Base-by-base conservation (phyloP, 1,284 basidiomycete genomes). In the Hypsizygus ulmarius region DNA sequence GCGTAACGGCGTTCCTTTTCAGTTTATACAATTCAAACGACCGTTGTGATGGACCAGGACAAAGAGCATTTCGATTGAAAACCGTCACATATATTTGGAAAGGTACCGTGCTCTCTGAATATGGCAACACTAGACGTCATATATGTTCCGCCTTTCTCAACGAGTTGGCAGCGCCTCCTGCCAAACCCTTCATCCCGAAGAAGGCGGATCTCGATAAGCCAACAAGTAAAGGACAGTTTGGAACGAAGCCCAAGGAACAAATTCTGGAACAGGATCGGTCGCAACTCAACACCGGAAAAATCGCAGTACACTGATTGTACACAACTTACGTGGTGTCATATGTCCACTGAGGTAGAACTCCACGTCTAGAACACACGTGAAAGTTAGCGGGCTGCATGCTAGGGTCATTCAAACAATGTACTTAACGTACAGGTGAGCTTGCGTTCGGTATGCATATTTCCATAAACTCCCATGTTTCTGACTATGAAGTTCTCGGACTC, bases 381-480 rank as follows among this genome's bases (percentile, higher is more conserved):
- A 18, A 51, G 36, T 28, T 34, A 42, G 10, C 40, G 14, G 37
- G 29, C 28, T 35, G 36, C 25, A 40, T 35, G 36, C 25, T 38
- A 14, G 9, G 28, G 43, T n/a, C n/a, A 28, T 30, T 5, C n/a
- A 19, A 11, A 33, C 16, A 21, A 33, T n/a, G n/a, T n/a, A 18
- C 5, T n/a, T 41, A n/a, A 58, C 67, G 46, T 51, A 72, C 70
- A 86, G 1, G 84, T 79, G 43, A 86, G 67, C 25, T 78, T 78
- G 21, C 83, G 78, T 60, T 87, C 82, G 5, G 69, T 71, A 52
- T 85, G 82, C 61, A 71, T 66, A 19, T 66, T 78, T 1, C 84
- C 84, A 39, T 74, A 73, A 1, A 80, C 75, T 36, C 83, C 84
- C 54, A 85, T 70, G 42, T 79, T 75, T 43, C 84, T 75, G 25